Evolutionary conservation across 169 alveolate species (phyloP).

Genomic region (Plasmodium malariae): DNA sequence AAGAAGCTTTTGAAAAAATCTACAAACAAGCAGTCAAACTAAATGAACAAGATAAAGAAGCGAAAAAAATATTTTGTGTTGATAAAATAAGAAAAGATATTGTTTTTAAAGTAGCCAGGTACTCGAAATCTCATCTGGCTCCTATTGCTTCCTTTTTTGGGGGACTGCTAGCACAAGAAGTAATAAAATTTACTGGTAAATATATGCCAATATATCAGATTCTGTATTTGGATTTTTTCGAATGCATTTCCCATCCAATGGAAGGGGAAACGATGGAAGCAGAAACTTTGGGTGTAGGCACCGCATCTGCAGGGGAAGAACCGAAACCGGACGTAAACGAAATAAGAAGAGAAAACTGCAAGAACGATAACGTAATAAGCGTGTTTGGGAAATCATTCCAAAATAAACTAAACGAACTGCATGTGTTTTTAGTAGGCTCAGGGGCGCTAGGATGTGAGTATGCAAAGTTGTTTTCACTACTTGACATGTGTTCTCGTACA

Average conservation of each 20-base stretch:
- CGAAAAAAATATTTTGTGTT: slow-evolving; percentile 82
- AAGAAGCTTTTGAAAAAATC: slow-evolving; percentile 57
- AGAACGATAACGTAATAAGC: slow-evolving; percentile 80
- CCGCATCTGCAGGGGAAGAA: too few relatives aligned
- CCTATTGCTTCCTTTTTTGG: slow-evolving; percentile 98
- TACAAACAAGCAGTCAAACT: slow-evolving; percentile 71
- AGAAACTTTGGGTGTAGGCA: slow-evolving; percentile 78
- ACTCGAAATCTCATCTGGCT: slow-evolving; percentile 89
- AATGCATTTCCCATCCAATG: slow-evolving; percentile 85
- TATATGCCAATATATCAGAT: slow-evolving; percentile 97
- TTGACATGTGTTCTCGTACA: slow-evolving; percentile 97
- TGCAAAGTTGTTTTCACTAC: slow-evolving; percentile 96
- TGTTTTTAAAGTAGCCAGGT: slow-evolving; percentile 86
- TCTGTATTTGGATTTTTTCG: slow-evolving; percentile 96
- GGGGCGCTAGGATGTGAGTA: slow-evolving; percentile 99
- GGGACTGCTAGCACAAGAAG: slow-evolving; percentile 97
- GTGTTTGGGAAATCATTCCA: slow-evolving; percentile 81
- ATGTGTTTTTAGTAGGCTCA: slow-evolving; percentile 93
- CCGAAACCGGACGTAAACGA: slow-evolving; percentile 72
- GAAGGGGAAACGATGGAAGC: too few relatives aligned
- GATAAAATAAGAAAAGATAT: slow-evolving; percentile 90
- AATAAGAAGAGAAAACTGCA: slow-evolving; percentile 72
- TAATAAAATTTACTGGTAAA: slow-evolving; percentile 98
- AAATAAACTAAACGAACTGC: slow-evolving; percentile 78
- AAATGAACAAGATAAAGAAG: slow-evolving; percentile 76